Evolutionary conservation across 202 grass and related monocot species (phyloP).

Genomic region (Musa balbisiana): DNA sequence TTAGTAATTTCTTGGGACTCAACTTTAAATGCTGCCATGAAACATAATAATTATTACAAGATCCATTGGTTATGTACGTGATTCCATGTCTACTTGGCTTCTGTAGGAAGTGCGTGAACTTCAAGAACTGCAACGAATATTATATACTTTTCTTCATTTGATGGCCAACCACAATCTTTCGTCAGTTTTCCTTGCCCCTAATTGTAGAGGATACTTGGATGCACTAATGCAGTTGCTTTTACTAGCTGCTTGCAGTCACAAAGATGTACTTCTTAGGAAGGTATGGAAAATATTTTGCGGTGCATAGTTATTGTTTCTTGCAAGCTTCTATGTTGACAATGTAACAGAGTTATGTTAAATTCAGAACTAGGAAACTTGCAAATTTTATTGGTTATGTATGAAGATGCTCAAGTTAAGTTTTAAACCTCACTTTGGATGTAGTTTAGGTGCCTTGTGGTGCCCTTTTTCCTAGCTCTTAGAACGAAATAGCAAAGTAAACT

Average conservation of each 20-base stretch:
- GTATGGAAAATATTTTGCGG: slow-evolving; percentile 28
- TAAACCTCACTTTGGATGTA: too few species aligned
- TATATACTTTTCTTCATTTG: slow-evolving; percentile 83
- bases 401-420: background rate
- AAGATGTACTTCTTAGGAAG: slow-evolving; percentile 83
- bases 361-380: too few species aligned
- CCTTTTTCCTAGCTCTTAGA: too few species aligned
- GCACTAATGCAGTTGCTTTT: slow-evolving; percentile 70
- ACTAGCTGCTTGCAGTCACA: slow-evolving; percentile 74
- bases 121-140: slow-evolving; percentile 75
- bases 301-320: slow-evolving; percentile 6
- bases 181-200: slow-evolving; percentile 63
- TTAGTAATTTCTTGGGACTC: background rate
- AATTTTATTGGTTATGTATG: too few species aligned
- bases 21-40: background rate
- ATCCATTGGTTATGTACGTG: background rate
- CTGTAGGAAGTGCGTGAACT: slow-evolving; percentile 92
- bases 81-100: slow-evolving; percentile 14
- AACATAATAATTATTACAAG: background rate
- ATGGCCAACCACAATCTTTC: slow-evolving; percentile 77
- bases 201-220: slow-evolving; percentile 65
- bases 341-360: slow-evolving; percentile 1
- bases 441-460: too few species aligned
- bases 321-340: background rate
- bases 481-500: background rate